These are phyloP conservation scores for Lenzites betulinus DNA, from an alignment of 768 basidiomycete genomes.

Conservation along the genomic window DNA sequence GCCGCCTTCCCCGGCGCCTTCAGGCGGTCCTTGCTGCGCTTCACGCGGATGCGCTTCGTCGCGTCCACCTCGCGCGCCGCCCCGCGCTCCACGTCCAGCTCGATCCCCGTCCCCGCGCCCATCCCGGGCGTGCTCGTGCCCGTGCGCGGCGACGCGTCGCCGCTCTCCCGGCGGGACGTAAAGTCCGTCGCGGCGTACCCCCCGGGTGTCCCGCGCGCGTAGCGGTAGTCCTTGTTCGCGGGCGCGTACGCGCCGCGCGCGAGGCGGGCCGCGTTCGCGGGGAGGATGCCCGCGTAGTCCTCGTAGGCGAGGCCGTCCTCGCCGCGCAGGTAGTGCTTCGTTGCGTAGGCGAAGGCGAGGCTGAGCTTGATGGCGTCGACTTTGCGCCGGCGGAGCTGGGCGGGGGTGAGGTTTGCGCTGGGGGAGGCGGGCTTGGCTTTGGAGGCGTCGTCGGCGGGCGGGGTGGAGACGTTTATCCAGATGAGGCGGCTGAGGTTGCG, in stretches of 20 bases:
- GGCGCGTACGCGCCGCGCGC: slow-evolving; percentile 25
- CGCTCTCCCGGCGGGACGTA: slow-evolving; percentile 17
- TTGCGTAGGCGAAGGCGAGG: slow-evolving; percentile 71
- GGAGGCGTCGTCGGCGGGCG: slow-evolving; percentile 50
- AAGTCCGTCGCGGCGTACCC: slow-evolving; percentile 43
- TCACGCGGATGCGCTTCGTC: slow-evolving; percentile 64
- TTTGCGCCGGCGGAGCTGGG: slow-evolving; percentile 66
- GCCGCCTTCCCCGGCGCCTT: slow-evolving; percentile 30
- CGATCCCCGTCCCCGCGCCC: slow-evolving; percentile 9
- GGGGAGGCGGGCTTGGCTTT: slow-evolving; percentile 57
- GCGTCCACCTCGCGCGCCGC: slow-evolving; percentile 24
- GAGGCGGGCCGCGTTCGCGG: slow-evolving; percentile 55
- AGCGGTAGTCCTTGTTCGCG: slow-evolving; percentile 19
- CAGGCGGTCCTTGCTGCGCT: slow-evolving; percentile 65
- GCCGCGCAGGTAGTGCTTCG: slow-evolving; percentile 80
- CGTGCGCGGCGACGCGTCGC: slow-evolving; percentile 1
- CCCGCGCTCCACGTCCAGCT: slow-evolving; percentile 10
- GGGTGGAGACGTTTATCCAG: slow-evolving; percentile 78
- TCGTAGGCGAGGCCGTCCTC: slow-evolving; percentile 74
- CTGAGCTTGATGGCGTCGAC: slow-evolving; percentile 68
- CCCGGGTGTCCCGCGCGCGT: slow-evolving; percentile 30
- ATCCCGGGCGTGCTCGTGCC: slow-evolving; percentile 1
- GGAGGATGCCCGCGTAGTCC: slow-evolving; percentile 70
- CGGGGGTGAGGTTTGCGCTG: slow-evolving; percentile 46
- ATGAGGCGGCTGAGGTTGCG: slow-evolving; percentile 77